Evolutionary conservation across 2,329 filamentous ascomycete species (phyloP).

Genomic region (Xylaria sp.): DNA sequence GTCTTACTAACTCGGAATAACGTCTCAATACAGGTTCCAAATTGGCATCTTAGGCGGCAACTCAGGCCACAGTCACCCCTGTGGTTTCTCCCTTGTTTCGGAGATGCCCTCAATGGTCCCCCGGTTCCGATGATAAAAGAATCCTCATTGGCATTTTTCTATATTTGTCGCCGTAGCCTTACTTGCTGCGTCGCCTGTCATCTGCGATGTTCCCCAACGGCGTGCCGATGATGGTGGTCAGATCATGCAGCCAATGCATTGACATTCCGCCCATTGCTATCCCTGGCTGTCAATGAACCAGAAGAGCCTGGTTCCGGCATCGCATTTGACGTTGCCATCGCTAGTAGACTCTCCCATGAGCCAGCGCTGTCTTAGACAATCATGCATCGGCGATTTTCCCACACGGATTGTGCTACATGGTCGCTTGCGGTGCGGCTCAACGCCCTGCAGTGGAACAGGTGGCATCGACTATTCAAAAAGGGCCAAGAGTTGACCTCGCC

Average conservation of each 20-base stretch:
- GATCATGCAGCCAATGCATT: constrained; percentile 9
- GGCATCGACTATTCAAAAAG: constrained; percentile 15
- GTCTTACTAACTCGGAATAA: constrained; percentile 15
- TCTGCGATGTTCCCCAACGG: constrained; percentile 35
- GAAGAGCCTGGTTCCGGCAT: background rate
- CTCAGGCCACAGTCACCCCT: constrained; percentile 1
- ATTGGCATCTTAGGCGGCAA: too few relatives aligned
- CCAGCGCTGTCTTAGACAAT: background rate
- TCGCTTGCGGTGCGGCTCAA: constrained; percentile 26
- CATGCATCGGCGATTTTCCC: background rate
- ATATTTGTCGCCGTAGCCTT: background rate
- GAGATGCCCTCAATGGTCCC: background rate
- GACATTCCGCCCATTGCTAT: background rate
- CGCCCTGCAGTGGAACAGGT: constrained; percentile 28
- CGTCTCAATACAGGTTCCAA: constrained; percentile 10
- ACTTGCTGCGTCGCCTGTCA: background rate
- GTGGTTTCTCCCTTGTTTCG: constrained; percentile 10
- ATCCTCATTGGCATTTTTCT: constrained; percentile 11
- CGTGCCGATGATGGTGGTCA: constrained; percentile 37
- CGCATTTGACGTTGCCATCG: background rate
- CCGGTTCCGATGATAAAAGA: background rate
- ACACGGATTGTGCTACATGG: background rate
- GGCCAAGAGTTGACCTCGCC: constrained; percentile 3
- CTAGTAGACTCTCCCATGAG: background rate
- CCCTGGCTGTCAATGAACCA: background rate